Evolutionary conservation across 306 rosid genomes (phyloP), one percentile per base, ranked within the genome.

Genomic region (Lupinus albus): DNA sequence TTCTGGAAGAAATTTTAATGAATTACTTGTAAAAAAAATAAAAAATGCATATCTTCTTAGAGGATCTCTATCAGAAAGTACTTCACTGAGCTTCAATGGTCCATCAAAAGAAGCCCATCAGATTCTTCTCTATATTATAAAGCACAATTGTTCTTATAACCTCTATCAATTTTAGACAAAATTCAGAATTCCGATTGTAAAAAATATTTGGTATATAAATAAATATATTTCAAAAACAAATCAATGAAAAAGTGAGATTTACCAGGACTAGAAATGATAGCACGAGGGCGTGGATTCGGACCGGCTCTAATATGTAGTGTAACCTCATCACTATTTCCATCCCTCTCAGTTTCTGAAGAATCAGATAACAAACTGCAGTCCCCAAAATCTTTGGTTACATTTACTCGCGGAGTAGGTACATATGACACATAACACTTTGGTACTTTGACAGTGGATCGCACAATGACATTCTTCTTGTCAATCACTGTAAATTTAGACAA

Each of bases 191-290:
- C 61, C 14, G 55, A 25, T 48, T n/a, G 68, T n/a, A 54, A 38
- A 50, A 70, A 51, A 41, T 3, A 55, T 0, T 10, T 21, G 32
- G 33, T 13, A 48, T 8, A 64, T 15, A 64, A 62, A 76, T 14
- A 38, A 63, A 76, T 13, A 18, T 61, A 39, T 11, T 38, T 32
- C 68, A 56, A 49, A 17, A 74, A 59, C 36, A 67, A 55, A 56
- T 20, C 1, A 11, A 70, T 49, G 45, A 45, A 30, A 53, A 42
- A 14, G 47, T 55, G 53, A 45, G 13, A 63, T 60, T 78, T 86
- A 92, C 98, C 86, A 35, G 95, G 93, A 79, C 98, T 92, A 49
- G 98, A 92, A 70, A 92, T 55, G 65, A 89, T 87, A 35, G 95
- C 98, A 7, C 98, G 95, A 0, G 98, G 98, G 21, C 79, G 89